Evolutionary conservation across 192 early-diverging fungal genomes (phyloP), one percentile per base, ranked within the genome.

Genomic region (Entomortierella chlamydospora): DNA sequence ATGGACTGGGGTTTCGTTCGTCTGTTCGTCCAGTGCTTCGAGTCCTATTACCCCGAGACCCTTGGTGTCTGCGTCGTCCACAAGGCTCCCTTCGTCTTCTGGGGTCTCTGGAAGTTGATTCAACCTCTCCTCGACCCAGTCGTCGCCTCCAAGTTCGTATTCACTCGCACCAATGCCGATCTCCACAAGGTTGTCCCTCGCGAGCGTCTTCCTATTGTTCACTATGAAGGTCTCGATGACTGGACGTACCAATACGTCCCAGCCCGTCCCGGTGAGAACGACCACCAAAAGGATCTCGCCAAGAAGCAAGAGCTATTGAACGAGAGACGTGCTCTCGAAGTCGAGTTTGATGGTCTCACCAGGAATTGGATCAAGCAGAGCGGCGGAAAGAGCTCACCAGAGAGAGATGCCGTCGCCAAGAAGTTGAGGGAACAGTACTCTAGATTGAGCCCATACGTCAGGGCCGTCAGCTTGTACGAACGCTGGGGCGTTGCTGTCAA

Each of bases 21-120:
- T 67, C 91, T 96, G 39, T 88, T 96, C 26, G 70, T 95, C 39
- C 83, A 85, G 56, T 92, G 90, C 81, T 89, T 97, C 68, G 91
- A 97, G 81, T 88, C 91, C 51, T 96, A 95, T 82, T 98, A 97
- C 73, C 96, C 96, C 2, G 96, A 98, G 72, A 91, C 88, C 18
- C 87, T 98, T 7, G 96, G 95, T 39, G 76, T 87, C 9, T 89
- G 90, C 42, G 84, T 96, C 10, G 90, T 98, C 43, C 93, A 97
- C 76, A 89, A 91, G 60, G 94, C 95, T 1, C 95, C 95, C 29
- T 97, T 95, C 91, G 85, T 97, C 39, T 97, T 97, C 74, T 84
- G 89, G 63, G 90, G 89, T 53, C 83, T 95, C 56, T 98, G 96
- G 96, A 88, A 87, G 51, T 70, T 96, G 49, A 92, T 97, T 64